phyloP scores from a whole-genome alignment of 331 rosid species.

The Acacia concinna region DNA sequence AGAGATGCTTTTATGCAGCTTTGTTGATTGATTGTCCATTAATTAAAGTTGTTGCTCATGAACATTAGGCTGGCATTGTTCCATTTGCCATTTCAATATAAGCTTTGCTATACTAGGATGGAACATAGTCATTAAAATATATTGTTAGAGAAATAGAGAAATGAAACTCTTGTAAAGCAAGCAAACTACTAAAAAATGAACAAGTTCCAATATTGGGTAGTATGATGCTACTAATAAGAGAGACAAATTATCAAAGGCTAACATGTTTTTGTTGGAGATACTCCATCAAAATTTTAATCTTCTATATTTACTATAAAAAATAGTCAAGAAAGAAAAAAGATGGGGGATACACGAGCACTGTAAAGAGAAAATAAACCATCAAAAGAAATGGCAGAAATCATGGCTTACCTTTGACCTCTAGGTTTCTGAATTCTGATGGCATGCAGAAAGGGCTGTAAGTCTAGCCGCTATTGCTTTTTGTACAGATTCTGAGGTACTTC shows the following conservation, averaged over 20 bases:
- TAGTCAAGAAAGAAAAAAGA: neutral
- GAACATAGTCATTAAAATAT: neutral
- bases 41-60: conserved; percentile 12
- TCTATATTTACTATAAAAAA: neutral
- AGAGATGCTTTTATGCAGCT: neutral
- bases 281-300: neutral
- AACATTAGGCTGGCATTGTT: neutral
- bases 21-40: neutral
- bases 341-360: neutral
- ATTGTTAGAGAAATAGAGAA: neutral
- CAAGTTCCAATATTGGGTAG: neutral
- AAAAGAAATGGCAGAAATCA: neutral
- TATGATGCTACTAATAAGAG: neutral
- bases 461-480: neutral
- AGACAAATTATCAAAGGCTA: neutral
- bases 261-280: neutral
- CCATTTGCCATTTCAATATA: neutral
- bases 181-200: neutral
- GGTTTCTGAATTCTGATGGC: neutral
- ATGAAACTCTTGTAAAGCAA: neutral
- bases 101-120: neutral
- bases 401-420: neutral
- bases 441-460: neutral
- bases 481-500: neutral
- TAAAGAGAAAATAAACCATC: neutral